These are phyloP conservation scores for Suillus spraguei DNA, from an alignment of 768 basidiomycete genomes.

Conservation along the genomic window DNA sequence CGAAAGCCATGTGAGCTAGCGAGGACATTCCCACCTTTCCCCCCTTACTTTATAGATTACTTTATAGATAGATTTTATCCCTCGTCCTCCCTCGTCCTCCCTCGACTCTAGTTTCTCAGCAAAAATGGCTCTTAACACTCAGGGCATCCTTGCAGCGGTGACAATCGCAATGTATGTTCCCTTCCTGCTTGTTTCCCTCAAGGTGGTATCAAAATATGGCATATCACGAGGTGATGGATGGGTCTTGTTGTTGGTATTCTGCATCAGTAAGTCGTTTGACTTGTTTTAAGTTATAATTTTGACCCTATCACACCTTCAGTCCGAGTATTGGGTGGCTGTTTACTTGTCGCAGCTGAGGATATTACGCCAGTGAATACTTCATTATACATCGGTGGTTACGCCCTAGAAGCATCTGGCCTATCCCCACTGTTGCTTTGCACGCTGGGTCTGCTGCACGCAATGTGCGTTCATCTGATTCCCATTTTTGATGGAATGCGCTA, in stretches of 20 bases:
- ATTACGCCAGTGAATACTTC: conserved; percentile 39
- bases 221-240: conserved; percentile 64
- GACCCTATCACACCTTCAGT: conserved; percentile 37
- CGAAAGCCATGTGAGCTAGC: too few relatives aligned
- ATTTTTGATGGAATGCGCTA: background rate
- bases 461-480: conserved; percentile 29
- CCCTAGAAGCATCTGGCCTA: conserved; percentile 40
- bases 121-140: conserved; percentile 39
- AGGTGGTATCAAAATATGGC: conserved; percentile 54
- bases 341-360: conserved; percentile 58
- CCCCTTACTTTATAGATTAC: too few relatives aligned
- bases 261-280: conserved; percentile 45
- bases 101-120: background rate
- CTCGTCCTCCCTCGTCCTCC: conserved; percentile 4
- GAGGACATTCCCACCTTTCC: too few relatives aligned
- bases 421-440: conserved; percentile 42
- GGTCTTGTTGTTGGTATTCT: conserved; percentile 67
- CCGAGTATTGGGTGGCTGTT: conserved; percentile 57
- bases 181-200: conserved; percentile 46
- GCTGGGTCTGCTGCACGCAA: conserved; percentile 36
- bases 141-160: conserved; percentile 59
- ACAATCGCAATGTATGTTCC: conserved; percentile 64
- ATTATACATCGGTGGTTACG: conserved; percentile 55
- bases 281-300: background rate
- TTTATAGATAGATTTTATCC: too few relatives aligned